phyloP scores from a whole-genome alignment of 83 land plant species.

The Larix sibirica region DNA sequence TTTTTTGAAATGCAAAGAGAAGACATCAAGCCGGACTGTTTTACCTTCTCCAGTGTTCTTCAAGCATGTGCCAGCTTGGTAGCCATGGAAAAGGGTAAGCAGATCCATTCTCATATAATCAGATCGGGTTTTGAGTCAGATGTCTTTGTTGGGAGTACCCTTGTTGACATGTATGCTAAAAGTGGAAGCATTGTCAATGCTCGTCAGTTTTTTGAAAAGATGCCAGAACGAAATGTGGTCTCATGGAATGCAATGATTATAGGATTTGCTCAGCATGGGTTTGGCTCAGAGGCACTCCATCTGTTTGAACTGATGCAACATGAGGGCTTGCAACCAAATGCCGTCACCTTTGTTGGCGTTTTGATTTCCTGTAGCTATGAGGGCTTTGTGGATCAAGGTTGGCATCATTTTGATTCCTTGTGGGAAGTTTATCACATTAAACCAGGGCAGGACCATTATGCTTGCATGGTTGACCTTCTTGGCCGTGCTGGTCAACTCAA shows the following conservation, averaged over 20 bases:
- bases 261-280: background rate
- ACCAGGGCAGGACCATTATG: background rate
- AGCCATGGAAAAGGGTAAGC: background rate
- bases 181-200: background rate
- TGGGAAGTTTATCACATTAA: background rate
- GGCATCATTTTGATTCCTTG: background rate
- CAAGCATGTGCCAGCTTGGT: background rate
- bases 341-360: background rate
- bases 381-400: background rate
- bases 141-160: background rate
- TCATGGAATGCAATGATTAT: background rate
- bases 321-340: background rate
- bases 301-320: background rate
- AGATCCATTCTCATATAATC: background rate
- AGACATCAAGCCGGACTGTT: background rate
- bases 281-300: background rate
- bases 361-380: background rate
- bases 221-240: background rate
- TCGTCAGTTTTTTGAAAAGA: background rate
- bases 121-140: background rate
- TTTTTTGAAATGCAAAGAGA: background rate
- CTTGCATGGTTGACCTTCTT: conserved; percentile 3
- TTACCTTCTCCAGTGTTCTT: background rate
- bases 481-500: background rate
- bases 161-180: background rate